A percentile compares a stretch with the other conserved stretches of the same genome.
These are phyloP conservation scores for Copromyces sp. DNA, from an alignment of 495 filamentous ascomycete species.

Conservation along the genomic window DNA sequence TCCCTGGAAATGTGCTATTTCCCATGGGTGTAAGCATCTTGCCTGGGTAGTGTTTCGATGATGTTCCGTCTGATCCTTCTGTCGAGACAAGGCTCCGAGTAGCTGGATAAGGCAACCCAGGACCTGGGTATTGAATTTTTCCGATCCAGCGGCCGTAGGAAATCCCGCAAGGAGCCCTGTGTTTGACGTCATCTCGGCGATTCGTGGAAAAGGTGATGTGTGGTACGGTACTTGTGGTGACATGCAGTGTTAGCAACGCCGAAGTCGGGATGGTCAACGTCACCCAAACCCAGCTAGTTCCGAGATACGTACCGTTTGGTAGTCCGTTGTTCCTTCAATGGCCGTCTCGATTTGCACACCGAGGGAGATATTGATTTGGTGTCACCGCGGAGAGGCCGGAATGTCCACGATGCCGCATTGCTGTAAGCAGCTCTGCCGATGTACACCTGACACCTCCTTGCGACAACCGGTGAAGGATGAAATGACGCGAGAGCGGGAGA, in stretches of 20 bases:
- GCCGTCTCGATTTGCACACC: neutral
- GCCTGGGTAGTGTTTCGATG: neutral
- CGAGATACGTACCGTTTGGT: neutral
- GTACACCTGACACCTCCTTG: neutral
- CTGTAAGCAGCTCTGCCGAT: neutral
- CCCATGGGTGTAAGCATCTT: neutral
- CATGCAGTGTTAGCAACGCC: neutral
- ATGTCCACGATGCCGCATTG: neutral
- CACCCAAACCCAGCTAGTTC: neutral
- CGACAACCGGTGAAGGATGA: neutral
- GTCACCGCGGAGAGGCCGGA: neutral
- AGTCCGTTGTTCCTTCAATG: neutral
- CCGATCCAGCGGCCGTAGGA: neutral
- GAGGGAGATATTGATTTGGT: neutral
- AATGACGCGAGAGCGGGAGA: neutral
- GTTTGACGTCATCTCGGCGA: neutral
- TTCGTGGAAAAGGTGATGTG: neutral
- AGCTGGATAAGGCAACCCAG: neutral
- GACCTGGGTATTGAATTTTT: neutral
- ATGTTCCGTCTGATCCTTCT: neutral
- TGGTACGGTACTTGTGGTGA: neutral
- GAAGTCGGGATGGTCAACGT: neutral
- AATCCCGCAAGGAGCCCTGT: neutral
- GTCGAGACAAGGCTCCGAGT: neutral
- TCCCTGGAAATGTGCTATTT: neutral